These are phyloP conservation scores for Verticillium klebahnii DNA, from an alignment of 2,329 filamentous ascomycete species.

Conservation along the genomic window DNA sequence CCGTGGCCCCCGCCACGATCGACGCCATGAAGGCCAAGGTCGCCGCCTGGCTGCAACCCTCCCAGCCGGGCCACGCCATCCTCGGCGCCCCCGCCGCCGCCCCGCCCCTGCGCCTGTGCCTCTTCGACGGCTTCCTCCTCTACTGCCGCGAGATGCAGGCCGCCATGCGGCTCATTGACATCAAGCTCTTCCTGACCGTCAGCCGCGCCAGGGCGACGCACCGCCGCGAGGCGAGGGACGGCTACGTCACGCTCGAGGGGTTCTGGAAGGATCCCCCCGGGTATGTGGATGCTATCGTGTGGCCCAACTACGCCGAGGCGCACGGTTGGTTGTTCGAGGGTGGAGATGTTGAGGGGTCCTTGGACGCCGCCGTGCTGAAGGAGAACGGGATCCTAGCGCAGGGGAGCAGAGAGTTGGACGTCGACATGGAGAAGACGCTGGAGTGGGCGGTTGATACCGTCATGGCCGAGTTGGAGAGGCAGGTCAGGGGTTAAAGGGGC, in stretches of 20 bases:
- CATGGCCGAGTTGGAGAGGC: constrained; percentile 39
- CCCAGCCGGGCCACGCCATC: constrained; percentile 36
- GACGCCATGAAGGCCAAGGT: constrained; percentile 42
- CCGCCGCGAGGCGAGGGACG: constrained; percentile 63
- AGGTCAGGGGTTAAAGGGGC: neutral
- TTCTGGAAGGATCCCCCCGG: constrained; percentile 95
- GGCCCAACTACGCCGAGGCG: constrained; percentile 85
- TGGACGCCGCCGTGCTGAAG: constrained; percentile 41
- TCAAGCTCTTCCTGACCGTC: constrained; percentile 74
- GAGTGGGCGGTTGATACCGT: constrained; percentile 65
- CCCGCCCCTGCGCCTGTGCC: constrained; percentile 48
- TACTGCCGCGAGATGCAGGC: constrained; percentile 56
- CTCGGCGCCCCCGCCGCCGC: constrained; percentile 15
- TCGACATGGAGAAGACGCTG: constrained; percentile 57
- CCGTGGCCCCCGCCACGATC: constrained; percentile 44
- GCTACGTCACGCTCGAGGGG: constrained; percentile 78
- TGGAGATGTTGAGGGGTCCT: constrained; percentile 58
- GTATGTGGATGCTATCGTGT: constrained; percentile 91
- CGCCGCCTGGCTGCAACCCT: constrained; percentile 37
- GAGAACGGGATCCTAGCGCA: constrained; percentile 45
- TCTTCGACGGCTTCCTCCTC: constrained; percentile 87
- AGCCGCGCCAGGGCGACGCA: constrained; percentile 59
- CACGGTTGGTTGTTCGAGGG: constrained; percentile 76
- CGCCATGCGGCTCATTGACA: constrained; percentile 60
- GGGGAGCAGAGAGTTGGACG: constrained; percentile 38